Base-by-base conservation (phyloP, 257 asterid species). In the Nicotiana noctiflora region DNA sequence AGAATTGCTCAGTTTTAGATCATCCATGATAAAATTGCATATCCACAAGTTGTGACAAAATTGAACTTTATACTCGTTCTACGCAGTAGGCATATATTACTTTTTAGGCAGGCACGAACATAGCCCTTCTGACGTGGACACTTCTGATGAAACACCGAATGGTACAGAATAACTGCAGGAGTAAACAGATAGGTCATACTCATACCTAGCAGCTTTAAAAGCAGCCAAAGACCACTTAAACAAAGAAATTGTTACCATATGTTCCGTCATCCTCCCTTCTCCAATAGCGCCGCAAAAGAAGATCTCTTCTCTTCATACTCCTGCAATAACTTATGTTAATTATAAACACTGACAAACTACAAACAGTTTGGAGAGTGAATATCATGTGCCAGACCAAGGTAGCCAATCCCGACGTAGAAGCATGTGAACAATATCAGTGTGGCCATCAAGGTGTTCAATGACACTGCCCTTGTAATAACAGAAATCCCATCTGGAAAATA, bases 231-330 rank as follows among this genome's bases (percentile, higher is more conserved):
- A 67, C 52, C 61, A 74, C 49, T 14, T 19, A 25, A 40, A 74
- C 56, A 57, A 79, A 63, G 56, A 49, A 31, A 49, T 79, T 65
- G 85, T 76, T 88, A 95, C 99, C 99, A 81, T 95, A 95, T 61
- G 99, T 95, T 59, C 98, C 99, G 78, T 93, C 99, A 83, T 95
- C 99, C 87, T 95, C 99, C 88, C 99, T 90, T 89, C 99, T 90
- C 99, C 99, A 95, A 80, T 95, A 95, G 82, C 99, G 97, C 80
- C 90, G 89, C 85, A 95, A 86, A 64, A 95, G 87, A 85, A 95
- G 96, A 89, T 95, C 99, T 88, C 99, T 89, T 82, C 84, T 84
- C 80, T 87, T 89, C 99, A 95, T 93, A 79, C 99, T 97, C 98
- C 99, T 95, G 75, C 83, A 87, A 78, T 34, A 79, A 79, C 76